Evolutionary conservation across 164 flowering plant genomes (phyloP).

Genomic region (Taxillus chinensis): DNA sequence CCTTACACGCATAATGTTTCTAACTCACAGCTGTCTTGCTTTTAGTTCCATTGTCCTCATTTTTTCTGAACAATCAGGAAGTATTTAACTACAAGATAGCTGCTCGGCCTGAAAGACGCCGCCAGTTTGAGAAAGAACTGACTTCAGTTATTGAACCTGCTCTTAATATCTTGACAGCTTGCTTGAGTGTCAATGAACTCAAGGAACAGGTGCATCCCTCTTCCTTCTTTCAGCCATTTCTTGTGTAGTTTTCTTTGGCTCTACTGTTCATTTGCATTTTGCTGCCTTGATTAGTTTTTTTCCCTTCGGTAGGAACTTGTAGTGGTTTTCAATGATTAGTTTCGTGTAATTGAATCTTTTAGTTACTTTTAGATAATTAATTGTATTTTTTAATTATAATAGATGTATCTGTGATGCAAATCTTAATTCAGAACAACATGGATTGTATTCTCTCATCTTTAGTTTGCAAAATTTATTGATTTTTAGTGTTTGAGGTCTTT

Average conservation of each 20-base stretch:
- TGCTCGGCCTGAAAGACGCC: slow-evolving; percentile 92
- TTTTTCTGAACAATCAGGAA: slow-evolving; percentile 45
- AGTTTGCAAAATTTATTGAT: neutral
- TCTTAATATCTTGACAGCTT: slow-evolving; percentile 66
- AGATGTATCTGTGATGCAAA: too few species aligned
- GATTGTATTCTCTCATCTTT: neutral
- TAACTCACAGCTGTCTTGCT: neutral
- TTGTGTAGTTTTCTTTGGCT: neutral
- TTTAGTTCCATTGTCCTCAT: slow-evolving; percentile 1
- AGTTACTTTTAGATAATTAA: neutral
- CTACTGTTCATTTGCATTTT: neutral
- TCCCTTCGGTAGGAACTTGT: neutral
- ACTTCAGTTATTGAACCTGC: slow-evolving; percentile 66
- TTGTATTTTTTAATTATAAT: too few species aligned
- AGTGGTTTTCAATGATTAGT: too few species aligned
- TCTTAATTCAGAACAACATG: neutral
- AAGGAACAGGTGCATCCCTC: slow-evolving; percentile 68
- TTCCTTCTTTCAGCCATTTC: neutral
- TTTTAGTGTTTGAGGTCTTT: neutral
- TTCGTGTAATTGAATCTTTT: neutral
- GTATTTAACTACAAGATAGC: slow-evolving; percentile 81
- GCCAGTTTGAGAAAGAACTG: slow-evolving; percentile 90
- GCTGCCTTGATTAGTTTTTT: neutral
- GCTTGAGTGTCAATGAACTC: slow-evolving; percentile 57
- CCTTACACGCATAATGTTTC: neutral